phyloP scores from a whole-genome alignment of 495 filamentous ascomycete genomes.

The Symbiotaphrina buchneri region DNA sequence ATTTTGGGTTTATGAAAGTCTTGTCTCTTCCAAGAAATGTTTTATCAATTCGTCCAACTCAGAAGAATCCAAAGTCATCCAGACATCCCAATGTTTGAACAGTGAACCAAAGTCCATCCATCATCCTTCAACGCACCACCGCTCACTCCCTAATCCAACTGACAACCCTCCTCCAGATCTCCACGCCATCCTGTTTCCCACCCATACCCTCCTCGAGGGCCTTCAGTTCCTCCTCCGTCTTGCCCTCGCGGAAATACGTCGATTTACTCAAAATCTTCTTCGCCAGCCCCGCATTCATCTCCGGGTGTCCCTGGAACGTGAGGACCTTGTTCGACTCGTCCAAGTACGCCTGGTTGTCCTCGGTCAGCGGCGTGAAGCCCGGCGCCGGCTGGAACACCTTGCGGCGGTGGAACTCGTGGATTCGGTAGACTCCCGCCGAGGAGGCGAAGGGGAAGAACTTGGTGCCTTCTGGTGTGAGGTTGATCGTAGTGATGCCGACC shows the following conservation, averaged over 20 bases:
- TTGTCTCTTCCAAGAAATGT: too few relatives aligned
- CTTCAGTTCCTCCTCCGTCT: slow-evolving; percentile 8
- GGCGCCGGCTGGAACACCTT: slow-evolving; percentile 12
- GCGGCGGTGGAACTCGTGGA: slow-evolving; percentile 24
- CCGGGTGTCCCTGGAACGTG: slow-evolving; percentile 26
- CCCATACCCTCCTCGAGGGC: slow-evolving; percentile 8
- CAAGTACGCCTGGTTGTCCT: slow-evolving; percentile 17
- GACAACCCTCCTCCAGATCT: slow-evolving; percentile 19
- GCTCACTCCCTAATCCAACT: slow-evolving; percentile 16
- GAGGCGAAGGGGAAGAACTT: slow-evolving; percentile 13
- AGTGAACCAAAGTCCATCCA: too few relatives aligned
- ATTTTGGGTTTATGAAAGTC: too few relatives aligned
- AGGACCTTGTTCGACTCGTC: slow-evolving; percentile 18
- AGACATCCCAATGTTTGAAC: too few relatives aligned
- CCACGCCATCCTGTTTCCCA: slow-evolving; percentile 16
- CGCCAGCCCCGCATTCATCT: slow-evolving; percentile 20
- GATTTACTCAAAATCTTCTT: slow-evolving; percentile 14
- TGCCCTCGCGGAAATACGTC: slow-evolving; percentile 18
- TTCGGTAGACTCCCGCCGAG: slow-evolving; percentile 5
- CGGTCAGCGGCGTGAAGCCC: slow-evolving; percentile 15
- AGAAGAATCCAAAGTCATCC: too few relatives aligned
- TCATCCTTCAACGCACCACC: too few relatives aligned
- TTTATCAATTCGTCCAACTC: too few relatives aligned
- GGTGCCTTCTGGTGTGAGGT: slow-evolving; percentile 14
- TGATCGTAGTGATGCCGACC: slow-evolving; percentile 17